phyloP scores from a whole-genome alignment of 208 protist genomes.

The Jaenimonas drosophilae region DNA sequence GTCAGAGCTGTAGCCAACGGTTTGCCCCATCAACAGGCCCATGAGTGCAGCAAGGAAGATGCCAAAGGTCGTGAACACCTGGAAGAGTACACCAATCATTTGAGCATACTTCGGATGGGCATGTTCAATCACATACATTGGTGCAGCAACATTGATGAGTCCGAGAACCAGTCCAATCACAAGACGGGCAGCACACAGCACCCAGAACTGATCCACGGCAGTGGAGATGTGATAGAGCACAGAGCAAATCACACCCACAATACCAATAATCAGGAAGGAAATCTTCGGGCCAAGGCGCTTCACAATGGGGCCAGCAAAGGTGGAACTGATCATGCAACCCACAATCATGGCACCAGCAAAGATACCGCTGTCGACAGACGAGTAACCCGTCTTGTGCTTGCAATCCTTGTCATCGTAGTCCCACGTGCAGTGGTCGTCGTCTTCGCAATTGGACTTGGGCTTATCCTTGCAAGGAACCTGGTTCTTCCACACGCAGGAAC shows the following conservation, averaged over 20 bases:
- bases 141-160: slow-evolving; percentile 14
- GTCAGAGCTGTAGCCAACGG: slow-evolving; percentile 12
- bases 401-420: slow-evolving; percentile 6
- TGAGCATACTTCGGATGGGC: slow-evolving; percentile 11
- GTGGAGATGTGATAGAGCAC: slow-evolving; percentile 29
- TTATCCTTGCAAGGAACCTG: neutral
- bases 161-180: slow-evolving; percentile 37
- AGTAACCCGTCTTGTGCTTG: slow-evolving; percentile 30
- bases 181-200: slow-evolving; percentile 35
- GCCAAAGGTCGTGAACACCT: slow-evolving; percentile 33
- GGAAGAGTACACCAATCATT: slow-evolving; percentile 32
- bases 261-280: slow-evolving; percentile 28
- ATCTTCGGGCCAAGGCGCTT: slow-evolving; percentile 23
- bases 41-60: slow-evolving; percentile 31
- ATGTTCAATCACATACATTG: slow-evolving; percentile 45
- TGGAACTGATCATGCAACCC: slow-evolving; percentile 33
- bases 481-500: slow-evolving; percentile 2
- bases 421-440: neutral
- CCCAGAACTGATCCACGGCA: slow-evolving; percentile 21
- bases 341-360: slow-evolving; percentile 56
- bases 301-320: slow-evolving; percentile 19
- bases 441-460: neutral
- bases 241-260: slow-evolving; percentile 15
- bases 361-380: slow-evolving; percentile 23
- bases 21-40: slow-evolving; percentile 23